Base-by-base conservation (phyloP, 768 basidiomycete genomes). In the Boletus insuetus region DNA sequence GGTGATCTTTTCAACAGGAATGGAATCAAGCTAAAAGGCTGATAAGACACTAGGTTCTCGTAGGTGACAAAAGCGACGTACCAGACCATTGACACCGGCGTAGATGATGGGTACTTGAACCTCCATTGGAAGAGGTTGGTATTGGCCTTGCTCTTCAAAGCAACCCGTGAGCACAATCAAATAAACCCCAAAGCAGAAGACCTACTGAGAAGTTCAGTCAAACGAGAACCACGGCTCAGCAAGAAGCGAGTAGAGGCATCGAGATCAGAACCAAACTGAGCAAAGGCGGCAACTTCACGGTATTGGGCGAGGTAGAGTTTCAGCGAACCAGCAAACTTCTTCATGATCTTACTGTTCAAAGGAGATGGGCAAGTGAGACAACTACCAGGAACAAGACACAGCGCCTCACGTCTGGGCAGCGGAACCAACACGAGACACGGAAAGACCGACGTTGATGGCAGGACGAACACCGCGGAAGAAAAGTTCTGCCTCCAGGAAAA, bases 391-490 rank as follows among this genome's bases (percentile, higher is more conserved):
- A 46, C 2, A 16, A 29, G 1, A 4, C 43, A 6, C 14, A 35
- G 40, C 40, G 3, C 77, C 90, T 73, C 77, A 98, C 95, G 96
- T 98, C 81, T 99, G 97, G 69, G 97, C 97, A 69, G 97, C 96
- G 44, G 96, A 98, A 70, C 97, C 97, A 80, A 99, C 97, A 85
- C 97, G 97, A 59, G 97, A 99, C 64, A 99, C 97, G 56, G 97
- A 99, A 59, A 98, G 93, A 95, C 97, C 97, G 82, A 99, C 97
- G 80, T 98, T 98, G 77, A 98, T 98, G 64, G 97, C 97, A 51
- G 97, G 96, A 73, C 96, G 93, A 64, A 98, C 90, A 86, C 97
- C 97, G 82, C 97, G 95, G 94, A 99, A 98, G 94, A 99, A 99
- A 72, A 98, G 89, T 75, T 98, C 96, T 69, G 96, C 94, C 76